Evolutionary conservation across 78 protist species (phyloP), one percentile per base, ranked within the genome.

Genomic region (Dictyostelium purpureum): DNA sequence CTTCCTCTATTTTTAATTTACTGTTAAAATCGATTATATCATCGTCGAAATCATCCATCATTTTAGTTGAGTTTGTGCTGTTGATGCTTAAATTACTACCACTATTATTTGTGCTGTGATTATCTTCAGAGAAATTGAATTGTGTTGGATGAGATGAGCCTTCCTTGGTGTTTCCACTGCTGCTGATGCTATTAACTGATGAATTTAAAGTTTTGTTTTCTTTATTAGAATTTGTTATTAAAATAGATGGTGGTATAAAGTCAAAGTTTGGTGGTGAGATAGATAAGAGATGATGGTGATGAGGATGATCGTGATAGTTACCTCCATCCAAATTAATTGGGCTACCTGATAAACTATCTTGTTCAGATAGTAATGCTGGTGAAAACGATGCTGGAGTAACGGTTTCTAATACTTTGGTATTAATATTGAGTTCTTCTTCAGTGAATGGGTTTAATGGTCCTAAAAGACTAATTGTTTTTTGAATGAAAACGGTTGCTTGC

Each of bases 381-480:
- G 66, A 33, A 42, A 31, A 51, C 6, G 38, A 19, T 0, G 66
- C 57, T 4, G 81, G 81, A 10, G 81, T 75, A 2, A 51, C 21
- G 1, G 81, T 75, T 21, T 75, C 81, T 52, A 24, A 35, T 28
- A 75, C 66, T 21, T 51, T 75, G 1, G 33, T 57, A 51, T 75
- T 75, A 11, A 75, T 51, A 35, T 75, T 75, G 33, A 75, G 19
- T 52, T 75, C 81, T 0, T 75, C 81, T 3, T 31, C 43, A 0
- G 81, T 51, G 81, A 75, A 75, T 16, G 61, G 67, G 33, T 26
- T 75, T 4, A 75, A 52, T 47, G 81, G 81, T 19, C 28, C 61
- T 11, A 75, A 21, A 1, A 75, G 67, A 16, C 67, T 28, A 3
- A 75, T 6, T 12, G 81, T 51, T 52, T 51, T 75, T 51, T 47